These are phyloP conservation scores for Aspergillus alliaceus DNA, from an alignment of 2,329 filamentous ascomycete genomes.

Conservation along the genomic window DNA sequence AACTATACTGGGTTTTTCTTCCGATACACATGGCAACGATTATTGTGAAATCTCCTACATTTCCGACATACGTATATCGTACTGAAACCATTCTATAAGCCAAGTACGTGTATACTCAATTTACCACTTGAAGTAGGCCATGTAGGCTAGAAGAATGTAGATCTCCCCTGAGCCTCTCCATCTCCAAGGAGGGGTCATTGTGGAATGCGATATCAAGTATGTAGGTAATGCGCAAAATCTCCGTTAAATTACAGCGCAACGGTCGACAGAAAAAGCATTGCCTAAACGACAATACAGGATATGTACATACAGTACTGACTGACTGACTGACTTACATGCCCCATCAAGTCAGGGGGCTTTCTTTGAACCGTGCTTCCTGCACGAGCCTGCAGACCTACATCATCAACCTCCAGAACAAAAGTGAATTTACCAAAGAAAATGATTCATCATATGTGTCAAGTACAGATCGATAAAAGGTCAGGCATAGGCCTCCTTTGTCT, in stretches of 20 bases:
- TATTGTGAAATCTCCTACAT: not conserved
- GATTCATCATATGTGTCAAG: constrained; percentile 8
- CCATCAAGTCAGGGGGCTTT: constrained; percentile 16
- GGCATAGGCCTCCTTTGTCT: not conserved
- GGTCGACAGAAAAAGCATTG: not conserved
- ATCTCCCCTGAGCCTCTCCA: constrained; percentile 2
- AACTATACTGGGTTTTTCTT: not conserved
- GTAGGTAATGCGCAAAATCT: not conserved
- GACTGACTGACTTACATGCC: constrained; percentile 1
- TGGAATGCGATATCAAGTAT: constrained; percentile 3
- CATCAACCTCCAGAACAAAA: not conserved
- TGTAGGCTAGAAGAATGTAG: not conserved
- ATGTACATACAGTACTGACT: not conserved
- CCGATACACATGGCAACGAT: not conserved
- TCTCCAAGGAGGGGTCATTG: constrained; percentile 1
- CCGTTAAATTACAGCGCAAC: not conserved
- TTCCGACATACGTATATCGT: not conserved
- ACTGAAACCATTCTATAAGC: not conserved
- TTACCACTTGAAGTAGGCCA: not conserved
- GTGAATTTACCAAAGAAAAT: not conserved
- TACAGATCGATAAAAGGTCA: not conserved
- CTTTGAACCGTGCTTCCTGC: constrained; percentile 19
- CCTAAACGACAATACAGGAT: not conserved
- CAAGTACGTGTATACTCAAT: not conserved
- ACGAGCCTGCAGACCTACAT: constrained; percentile 7